These are phyloP conservation scores for Metarhizium sp. DNA, from an alignment of 2,329 filamentous ascomycete genomes.

Conservation along the genomic window DNA sequence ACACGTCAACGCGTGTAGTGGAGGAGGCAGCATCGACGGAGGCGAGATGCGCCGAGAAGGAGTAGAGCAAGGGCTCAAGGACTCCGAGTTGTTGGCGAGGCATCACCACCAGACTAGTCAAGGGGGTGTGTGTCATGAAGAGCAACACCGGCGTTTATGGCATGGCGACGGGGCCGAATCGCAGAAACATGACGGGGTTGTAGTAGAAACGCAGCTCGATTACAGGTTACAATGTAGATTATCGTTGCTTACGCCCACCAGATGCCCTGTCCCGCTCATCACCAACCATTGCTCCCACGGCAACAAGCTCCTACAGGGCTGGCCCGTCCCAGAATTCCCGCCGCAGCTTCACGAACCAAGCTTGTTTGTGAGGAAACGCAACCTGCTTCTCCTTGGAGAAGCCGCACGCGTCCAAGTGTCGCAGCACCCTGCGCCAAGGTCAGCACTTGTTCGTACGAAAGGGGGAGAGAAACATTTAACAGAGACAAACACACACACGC, in stretches of 20 bases:
- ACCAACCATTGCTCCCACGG: background rate
- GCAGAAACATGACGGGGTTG: too few relatives aligned
- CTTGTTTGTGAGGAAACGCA: conserved; percentile 84
- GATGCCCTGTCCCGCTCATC: too few relatives aligned
- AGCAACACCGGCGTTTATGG: too few relatives aligned
- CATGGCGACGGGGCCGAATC: too few relatives aligned
- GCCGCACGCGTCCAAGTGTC: conserved; percentile 63
- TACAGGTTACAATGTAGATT: too few relatives aligned
- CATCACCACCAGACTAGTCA: too few relatives aligned
- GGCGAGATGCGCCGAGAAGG: too few relatives aligned
- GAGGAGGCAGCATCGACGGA: conserved; percentile 19
- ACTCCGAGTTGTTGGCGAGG: too few relatives aligned
- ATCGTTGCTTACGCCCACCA: too few relatives aligned
- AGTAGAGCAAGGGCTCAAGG: too few relatives aligned
- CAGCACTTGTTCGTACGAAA: background rate
- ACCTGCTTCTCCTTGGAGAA: conserved; percentile 85
- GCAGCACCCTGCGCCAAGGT: conserved; percentile 16
- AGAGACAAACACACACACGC: conserved; percentile 8
- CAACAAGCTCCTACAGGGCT: conserved; percentile 31
- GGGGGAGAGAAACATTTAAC: background rate
- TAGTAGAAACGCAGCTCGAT: too few relatives aligned
- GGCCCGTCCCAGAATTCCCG: conserved; percentile 75
- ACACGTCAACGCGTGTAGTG: conserved; percentile 30
- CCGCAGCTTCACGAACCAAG: conserved; percentile 71
- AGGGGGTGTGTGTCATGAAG: too few relatives aligned